phyloP scores from a whole-genome alignment of 805 yeast genomes.

The Candida ulmi region DNA sequence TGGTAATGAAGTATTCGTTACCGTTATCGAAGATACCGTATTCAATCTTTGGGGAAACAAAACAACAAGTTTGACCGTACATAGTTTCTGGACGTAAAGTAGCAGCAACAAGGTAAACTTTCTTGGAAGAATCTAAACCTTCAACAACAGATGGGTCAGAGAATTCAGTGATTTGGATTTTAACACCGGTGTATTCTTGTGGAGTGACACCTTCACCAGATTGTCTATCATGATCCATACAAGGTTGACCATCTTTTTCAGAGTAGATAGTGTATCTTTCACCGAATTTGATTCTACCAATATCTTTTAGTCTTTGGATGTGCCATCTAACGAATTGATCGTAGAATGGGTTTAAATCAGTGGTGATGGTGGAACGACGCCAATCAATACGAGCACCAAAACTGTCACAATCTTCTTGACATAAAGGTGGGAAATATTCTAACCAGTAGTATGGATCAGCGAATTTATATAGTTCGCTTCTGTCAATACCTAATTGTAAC shows the following conservation, averaged over 20 bases:
- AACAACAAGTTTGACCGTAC: constrained; percentile 98
- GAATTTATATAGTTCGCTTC: constrained; percentile 77
- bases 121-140: constrained; percentile 44
- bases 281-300: constrained; percentile 93
- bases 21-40: constrained; percentile 92
- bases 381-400: constrained; percentile 96
- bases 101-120: constrained; percentile 85
- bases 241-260: constrained; percentile 97
- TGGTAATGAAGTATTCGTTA: constrained; percentile 69
- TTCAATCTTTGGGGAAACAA: constrained; percentile 89
- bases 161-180: constrained; percentile 64
- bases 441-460: constrained; percentile 94
- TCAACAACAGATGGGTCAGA: constrained; percentile 40
- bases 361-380: constrained; percentile 94
- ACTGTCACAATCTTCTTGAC: constrained; percentile 68
- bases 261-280: constrained; percentile 97
- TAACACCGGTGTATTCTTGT: constrained; percentile 92
- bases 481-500: constrained; percentile 86
- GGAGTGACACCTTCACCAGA: constrained; percentile 97
- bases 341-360: constrained; percentile 92
- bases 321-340: constrained; percentile 97
- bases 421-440: constrained; percentile 83
- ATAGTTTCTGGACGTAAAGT: constrained; percentile 98
- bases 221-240: constrained; percentile 98
- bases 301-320: constrained; percentile 77